These are phyloP conservation scores for Xerophyta viscosa DNA, from an alignment of 106 monocot species.

Conservation along the genomic window DNA sequence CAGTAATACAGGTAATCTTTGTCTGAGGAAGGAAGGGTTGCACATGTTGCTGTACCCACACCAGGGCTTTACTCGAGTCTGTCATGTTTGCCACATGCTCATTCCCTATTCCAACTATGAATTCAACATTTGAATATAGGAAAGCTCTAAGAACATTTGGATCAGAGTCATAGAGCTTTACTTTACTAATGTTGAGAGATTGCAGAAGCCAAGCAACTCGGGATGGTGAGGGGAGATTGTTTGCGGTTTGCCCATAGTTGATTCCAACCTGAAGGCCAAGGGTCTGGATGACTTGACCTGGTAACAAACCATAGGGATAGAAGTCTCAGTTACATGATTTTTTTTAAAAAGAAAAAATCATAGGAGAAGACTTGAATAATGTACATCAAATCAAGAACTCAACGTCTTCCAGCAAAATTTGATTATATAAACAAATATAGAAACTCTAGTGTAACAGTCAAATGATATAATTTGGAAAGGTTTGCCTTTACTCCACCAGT, in stretches of 20 bases:
- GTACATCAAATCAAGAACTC: too few species aligned
- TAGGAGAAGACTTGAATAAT: too few species aligned
- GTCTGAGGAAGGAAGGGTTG: constrained; percentile 50
- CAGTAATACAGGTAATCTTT: constrained; percentile 70
- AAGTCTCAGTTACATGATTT: too few species aligned
- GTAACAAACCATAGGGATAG: too few species aligned
- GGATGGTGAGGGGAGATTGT: constrained; percentile 69
- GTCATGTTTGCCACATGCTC: constrained; percentile 51
- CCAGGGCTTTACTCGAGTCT: constrained; percentile 38
- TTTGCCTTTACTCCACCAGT: too few species aligned
- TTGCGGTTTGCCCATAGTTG: constrained; percentile 92
- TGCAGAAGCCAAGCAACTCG: constrained; percentile 45
- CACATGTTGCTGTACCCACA: constrained; percentile 66
- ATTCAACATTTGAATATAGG: constrained; percentile 56
- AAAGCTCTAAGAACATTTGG: constrained; percentile 69
- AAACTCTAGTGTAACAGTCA: too few species aligned
- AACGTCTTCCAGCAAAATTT: too few species aligned
- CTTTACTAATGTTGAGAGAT: constrained; percentile 60
- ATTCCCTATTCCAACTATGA: constrained; percentile 79
- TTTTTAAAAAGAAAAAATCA: too few species aligned
- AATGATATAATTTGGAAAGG: too few species aligned
- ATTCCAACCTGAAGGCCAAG: constrained; percentile 48
- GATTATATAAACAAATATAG: too few species aligned
- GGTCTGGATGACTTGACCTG: constrained; percentile 24
- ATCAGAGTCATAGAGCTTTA: constrained; percentile 91